Conservation (phyloP, 176 grass and related monocot genomes). For the Chloris gayana region DNA sequence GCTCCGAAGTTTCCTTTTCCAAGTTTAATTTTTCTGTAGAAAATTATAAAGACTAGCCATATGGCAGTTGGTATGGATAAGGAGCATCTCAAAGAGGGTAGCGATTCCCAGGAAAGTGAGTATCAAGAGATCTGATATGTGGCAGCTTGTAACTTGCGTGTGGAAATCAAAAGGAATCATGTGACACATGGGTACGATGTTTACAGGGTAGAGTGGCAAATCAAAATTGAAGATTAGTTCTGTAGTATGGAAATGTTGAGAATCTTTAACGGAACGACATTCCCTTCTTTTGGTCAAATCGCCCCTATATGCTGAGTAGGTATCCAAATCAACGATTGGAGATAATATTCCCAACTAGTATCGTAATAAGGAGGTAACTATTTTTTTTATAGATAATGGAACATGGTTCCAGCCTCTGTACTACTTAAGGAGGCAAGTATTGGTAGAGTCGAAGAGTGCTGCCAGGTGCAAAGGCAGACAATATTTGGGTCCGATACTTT, state of each 20-base stretch:
- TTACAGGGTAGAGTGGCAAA: conserved; percentile 2
- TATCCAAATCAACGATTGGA: not conserved
- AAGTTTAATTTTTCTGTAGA: not conserved
- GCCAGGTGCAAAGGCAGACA: not conserved
- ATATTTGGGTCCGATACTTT: not conserved
- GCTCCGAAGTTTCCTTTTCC: conserved; percentile 42
- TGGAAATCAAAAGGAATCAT: conserved; percentile 28
- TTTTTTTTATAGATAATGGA: too few relatives aligned
- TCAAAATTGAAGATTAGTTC: conserved; percentile 4
- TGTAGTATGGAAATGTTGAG: not conserved
- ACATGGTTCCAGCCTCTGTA: too few relatives aligned
- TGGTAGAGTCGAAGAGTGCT: too few relatives aligned
- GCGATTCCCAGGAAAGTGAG: conserved; percentile 48
- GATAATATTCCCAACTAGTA: not conserved
- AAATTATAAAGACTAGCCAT: conserved; percentile 19
- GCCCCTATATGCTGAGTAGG: not conserved
- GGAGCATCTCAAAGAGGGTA: conserved; percentile 46
- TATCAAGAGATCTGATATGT: conserved; percentile 44
- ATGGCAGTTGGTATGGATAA: conserved; percentile 46
- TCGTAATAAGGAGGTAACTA: not conserved
- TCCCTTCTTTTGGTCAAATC: conserved; percentile 30
- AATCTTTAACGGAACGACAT: conserved; percentile 11
- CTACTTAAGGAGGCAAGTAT: too few relatives aligned
- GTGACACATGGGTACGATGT: conserved; percentile 24
- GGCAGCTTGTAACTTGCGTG: conserved; percentile 47